These are phyloP conservation scores for Blumeriella jaapii DNA, from an alignment of 2,329 filamentous ascomycete genomes.

Conservation along the genomic window DNA sequence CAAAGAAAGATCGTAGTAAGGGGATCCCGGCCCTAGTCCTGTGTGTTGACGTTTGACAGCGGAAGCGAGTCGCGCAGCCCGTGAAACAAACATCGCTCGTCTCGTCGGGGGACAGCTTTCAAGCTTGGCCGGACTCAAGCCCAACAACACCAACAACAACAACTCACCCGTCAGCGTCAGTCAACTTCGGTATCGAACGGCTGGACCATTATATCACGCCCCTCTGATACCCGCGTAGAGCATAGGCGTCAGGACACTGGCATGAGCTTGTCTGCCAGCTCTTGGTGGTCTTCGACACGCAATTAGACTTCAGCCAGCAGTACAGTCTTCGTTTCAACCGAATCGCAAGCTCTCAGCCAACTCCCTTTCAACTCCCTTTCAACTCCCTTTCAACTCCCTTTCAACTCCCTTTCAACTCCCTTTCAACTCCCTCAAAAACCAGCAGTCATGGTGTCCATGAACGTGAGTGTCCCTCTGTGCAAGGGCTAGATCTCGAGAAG, in stretches of 20 bases:
- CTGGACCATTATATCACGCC: neutral
- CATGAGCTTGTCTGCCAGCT: constrained; percentile 1
- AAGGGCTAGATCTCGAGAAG: no score
- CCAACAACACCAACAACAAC: neutral
- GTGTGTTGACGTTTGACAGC: no score
- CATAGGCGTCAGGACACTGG: neutral
- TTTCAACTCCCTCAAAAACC: no score
- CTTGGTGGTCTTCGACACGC: constrained; percentile 8
- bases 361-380: no score
- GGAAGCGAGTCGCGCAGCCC: no score
- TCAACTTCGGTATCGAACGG: neutral
- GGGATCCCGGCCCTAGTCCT: no score
- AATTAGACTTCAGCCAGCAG: constrained; percentile 11
- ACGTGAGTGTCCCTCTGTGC: constrained; percentile 15
- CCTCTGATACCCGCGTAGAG: neutral
- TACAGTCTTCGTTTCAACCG: constrained; percentile 5
- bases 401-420: no score
- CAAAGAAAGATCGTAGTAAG: no score
- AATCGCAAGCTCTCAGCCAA: neutral
- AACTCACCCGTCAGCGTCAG: neutral
- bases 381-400: no score
- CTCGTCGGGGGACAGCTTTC: no score
- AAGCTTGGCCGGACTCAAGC: no score
- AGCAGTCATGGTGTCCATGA: constrained; percentile 17
- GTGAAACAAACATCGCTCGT: no score